phyloP scores from a whole-genome alignment of 1,284 basidiomycete species.

The Neolentinus lepideus region DNA sequence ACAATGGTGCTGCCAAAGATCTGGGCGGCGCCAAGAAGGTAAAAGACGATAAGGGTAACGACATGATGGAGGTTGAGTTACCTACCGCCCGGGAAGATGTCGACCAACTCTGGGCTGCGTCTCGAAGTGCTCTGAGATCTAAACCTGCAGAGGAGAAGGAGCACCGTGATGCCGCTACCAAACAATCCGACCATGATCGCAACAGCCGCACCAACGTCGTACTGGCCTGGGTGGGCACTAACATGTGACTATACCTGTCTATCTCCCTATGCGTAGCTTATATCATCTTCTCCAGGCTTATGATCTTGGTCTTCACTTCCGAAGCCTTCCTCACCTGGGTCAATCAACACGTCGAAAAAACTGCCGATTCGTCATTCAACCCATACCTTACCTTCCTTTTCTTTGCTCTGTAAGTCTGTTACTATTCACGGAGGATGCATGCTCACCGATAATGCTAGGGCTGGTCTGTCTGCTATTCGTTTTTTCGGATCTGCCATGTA shows the following conservation, averaged over 20 bases:
- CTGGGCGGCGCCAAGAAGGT: conserved; percentile 85
- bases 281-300: conserved; percentile 33
- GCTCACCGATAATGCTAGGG: conserved; percentile 32
- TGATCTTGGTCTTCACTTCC: conserved; percentile 83
- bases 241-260: conserved; percentile 52
- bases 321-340: conserved; percentile 65
- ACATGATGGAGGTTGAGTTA: conserved; percentile 79
- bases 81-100: conserved; percentile 80
- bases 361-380: conserved; percentile 59
- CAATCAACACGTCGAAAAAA: conserved; percentile 38
- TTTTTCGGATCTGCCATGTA: conserved; percentile 76
- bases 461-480: conserved; percentile 71
- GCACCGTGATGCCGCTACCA: conserved; percentile 81
- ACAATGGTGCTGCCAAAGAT: conserved; percentile 81
- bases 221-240: conserved; percentile 78
- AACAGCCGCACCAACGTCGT: conserved; percentile 83
- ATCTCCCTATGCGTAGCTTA: conserved; percentile 8
- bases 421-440: conserved; percentile 2
- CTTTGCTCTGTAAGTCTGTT: conserved; percentile 60
- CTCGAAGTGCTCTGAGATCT: conserved; percentile 58
- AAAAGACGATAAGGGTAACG: conserved; percentile 77
- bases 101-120: conserved; percentile 77
- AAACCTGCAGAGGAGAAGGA: conserved; percentile 67
- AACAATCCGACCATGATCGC: conserved; percentile 81
- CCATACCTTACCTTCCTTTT: conserved; percentile 83